These are phyloP conservation scores for Apiospora marii DNA, from an alignment of 2,329 filamentous ascomycete genomes.

Conservation along the genomic window DNA sequence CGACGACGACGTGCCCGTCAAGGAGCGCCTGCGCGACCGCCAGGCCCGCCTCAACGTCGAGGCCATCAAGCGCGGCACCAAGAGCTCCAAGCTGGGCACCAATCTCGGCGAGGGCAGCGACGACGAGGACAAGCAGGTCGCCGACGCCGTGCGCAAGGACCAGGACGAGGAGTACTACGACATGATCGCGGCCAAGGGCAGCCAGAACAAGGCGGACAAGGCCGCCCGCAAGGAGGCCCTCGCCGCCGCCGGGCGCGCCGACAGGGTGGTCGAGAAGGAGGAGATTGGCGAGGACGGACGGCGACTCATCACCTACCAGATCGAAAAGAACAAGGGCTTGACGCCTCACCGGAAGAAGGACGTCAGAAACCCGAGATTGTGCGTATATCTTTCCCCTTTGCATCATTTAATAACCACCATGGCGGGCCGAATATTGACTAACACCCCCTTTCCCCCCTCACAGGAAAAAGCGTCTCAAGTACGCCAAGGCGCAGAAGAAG, in stretches of 20 bases:
- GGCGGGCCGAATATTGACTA: background rate
- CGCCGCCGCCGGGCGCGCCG: conserved; percentile 68
- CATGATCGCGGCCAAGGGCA: conserved; percentile 76
- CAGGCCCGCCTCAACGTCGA: conserved; percentile 88
- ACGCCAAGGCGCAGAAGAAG: conserved; percentile 97
- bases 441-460: background rate
- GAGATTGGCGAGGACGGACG: conserved; percentile 84
- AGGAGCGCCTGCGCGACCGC: conserved; percentile 86
- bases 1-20: conserved; percentile 84
- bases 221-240: conserved; percentile 62
- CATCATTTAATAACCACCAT: background rate
- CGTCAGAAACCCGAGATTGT: conserved; percentile 24
- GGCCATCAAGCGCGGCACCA: conserved; percentile 82
- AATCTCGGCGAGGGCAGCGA: conserved; percentile 73
- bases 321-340: conserved; percentile 93
- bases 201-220: conserved; percentile 79
- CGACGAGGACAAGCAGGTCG: conserved; percentile 67
- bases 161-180: conserved; percentile 87
- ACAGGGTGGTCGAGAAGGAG: conserved; percentile 70
- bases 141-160: conserved; percentile 58
- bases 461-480: conserved; percentile 51
- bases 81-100: conserved; percentile 67
- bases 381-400: background rate
- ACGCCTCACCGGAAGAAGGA: conserved; percentile 73
- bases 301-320: conserved; percentile 89